Conservation (phyloP, 306 rosid genomes). For the Vigna hirtella region DNA sequence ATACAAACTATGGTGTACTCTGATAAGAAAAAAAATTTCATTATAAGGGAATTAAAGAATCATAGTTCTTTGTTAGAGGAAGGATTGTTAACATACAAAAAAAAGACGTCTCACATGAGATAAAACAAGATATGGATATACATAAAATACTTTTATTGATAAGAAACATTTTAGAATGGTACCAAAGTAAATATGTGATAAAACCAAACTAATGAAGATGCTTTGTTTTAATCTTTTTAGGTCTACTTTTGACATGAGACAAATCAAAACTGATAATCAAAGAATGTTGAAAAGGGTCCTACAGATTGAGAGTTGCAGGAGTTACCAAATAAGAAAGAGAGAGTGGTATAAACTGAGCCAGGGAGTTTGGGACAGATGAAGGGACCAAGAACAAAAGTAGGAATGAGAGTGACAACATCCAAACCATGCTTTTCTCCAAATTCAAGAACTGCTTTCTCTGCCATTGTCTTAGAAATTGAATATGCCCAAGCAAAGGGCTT, state of each 20-base stretch:
- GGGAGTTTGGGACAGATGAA: constrained; percentile 65
- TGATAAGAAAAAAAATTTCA: too few species aligned
- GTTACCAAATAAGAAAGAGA: constrained; percentile 59
- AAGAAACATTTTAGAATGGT: too few species aligned
- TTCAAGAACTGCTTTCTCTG: constrained; percentile 66
- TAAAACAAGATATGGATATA: too few species aligned
- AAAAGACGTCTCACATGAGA: too few species aligned
- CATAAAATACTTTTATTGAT: too few species aligned
- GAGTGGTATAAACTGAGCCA: constrained; percentile 42
- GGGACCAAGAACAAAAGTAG: constrained; percentile 60
- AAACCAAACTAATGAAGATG: too few species aligned
- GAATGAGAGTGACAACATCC: constrained; percentile 63
- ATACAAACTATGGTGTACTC: too few species aligned
- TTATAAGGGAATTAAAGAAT: too few species aligned
- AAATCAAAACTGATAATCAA: neutral
- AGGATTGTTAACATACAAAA: too few species aligned
- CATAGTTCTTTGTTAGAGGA: too few species aligned
- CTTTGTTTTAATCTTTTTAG: too few species aligned
- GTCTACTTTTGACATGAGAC: neutral
- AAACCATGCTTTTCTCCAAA: constrained; percentile 62
- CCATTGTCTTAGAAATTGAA: constrained; percentile 60
- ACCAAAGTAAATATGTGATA: too few species aligned
- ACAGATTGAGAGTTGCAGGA: neutral
- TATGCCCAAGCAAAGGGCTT: constrained; percentile 47
- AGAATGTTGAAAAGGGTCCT: neutral